These are phyloP conservation scores for Oligophagozyma castellii DNA, from an alignment of 1,139 yeast species.

Conservation along the genomic window DNA sequence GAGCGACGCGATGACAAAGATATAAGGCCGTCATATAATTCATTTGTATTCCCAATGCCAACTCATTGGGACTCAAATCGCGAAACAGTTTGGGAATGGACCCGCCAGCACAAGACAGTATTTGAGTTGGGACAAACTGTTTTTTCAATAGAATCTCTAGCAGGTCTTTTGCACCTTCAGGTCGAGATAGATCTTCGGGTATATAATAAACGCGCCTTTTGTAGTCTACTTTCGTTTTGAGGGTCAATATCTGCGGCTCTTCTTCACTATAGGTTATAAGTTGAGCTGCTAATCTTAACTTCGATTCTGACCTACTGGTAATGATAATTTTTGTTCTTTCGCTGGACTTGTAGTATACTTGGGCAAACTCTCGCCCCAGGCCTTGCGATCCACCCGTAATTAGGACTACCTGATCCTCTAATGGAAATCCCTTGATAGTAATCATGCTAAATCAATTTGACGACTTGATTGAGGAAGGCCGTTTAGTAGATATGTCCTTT, in stretches of 20 bases:
- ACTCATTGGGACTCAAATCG: conserved; percentile 47
- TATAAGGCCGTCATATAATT: conserved; percentile 68
- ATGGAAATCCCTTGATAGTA: too few species aligned
- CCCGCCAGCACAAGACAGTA: conserved; percentile 81
- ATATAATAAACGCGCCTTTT: conserved; percentile 33
- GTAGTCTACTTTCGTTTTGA: neutral
- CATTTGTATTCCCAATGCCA: conserved; percentile 46
- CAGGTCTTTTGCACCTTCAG: conserved; percentile 35
- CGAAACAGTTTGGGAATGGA: conserved; percentile 67
- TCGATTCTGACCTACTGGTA: conserved; percentile 60
- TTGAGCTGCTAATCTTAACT: conserved; percentile 36
- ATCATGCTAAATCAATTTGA: too few species aligned
- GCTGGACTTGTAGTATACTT: conserved; percentile 31
- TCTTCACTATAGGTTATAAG: conserved; percentile 23
- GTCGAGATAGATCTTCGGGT: conserved; percentile 54
- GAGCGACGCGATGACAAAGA: conserved; percentile 47
- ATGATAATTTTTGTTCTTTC: conserved; percentile 53
- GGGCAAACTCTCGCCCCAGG: conserved; percentile 69
- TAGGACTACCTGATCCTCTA: conserved; percentile 47
- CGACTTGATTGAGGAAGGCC: too few species aligned
- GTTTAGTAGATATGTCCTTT: too few species aligned
- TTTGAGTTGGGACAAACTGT: conserved; percentile 43
- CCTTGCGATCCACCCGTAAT: conserved; percentile 96
- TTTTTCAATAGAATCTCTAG: conserved; percentile 23
- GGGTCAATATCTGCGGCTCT: conserved; percentile 1